Evolutionary conservation across 441 rosid genomes (phyloP).

Genomic region (Capsella rubella): DNA sequence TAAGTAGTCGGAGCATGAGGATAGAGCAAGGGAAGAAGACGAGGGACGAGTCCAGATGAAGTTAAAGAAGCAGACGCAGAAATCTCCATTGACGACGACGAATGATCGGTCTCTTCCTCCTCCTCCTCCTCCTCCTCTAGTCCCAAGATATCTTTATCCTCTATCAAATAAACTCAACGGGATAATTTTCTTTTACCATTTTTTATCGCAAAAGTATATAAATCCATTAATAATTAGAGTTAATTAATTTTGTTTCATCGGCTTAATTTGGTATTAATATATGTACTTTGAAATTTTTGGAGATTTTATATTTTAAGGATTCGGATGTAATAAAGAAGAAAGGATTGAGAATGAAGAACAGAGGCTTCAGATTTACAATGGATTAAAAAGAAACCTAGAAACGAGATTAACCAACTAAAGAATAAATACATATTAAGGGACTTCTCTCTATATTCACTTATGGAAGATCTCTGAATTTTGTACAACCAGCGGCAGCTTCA

Average conservation of each 20-base stretch:
- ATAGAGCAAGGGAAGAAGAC: constrained; percentile 35
- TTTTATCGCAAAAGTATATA: background rate
- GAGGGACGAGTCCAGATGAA: constrained; percentile 39
- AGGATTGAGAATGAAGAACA: constrained; percentile 7
- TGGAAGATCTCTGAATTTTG: constrained; percentile 21
- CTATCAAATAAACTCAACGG: constrained; percentile 35
- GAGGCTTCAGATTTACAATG: constrained; percentile 41
- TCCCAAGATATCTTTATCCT: constrained; percentile 36
- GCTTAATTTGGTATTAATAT: background rate
- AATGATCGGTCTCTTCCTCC: background rate
- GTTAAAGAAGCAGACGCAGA: constrained; percentile 38
- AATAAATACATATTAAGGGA: constrained; percentile 20
- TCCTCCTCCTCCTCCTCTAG: background rate
- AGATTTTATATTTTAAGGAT: background rate
- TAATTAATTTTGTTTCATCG: too few relatives aligned
- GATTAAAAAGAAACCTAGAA: background rate
- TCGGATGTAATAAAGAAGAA: background rate
- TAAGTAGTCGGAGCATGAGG: constrained; percentile 23
- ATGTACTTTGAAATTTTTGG: background rate
- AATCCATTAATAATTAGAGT: too few relatives aligned
- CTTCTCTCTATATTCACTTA: constrained; percentile 33
- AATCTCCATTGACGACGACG: constrained; percentile 51
- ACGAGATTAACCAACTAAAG: constrained; percentile 36
- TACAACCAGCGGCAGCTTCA: constrained; percentile 34
- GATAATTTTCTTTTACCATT: constrained; percentile 11